A percentile compares a stretch with the other conserved stretches of the same genome.
Conservation (phyloP, 2,329 filamentous ascomycete genomes). For the Scedosporium dehoogii region DNA sequence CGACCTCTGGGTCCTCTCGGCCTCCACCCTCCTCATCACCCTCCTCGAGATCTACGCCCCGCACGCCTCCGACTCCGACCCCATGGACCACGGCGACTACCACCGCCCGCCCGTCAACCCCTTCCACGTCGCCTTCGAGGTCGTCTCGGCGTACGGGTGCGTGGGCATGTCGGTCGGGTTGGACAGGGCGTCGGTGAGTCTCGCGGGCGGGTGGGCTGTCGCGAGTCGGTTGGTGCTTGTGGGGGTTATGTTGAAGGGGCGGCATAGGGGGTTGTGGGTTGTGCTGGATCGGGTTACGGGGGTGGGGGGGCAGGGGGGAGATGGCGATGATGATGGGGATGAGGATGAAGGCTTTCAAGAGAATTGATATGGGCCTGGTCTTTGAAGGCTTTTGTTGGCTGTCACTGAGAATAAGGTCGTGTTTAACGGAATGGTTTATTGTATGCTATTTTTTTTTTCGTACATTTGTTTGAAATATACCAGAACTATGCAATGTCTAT, state of each 20-base stretch:
- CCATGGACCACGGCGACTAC: constrained; percentile 31
- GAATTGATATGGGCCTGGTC: too few species aligned
- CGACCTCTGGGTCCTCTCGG: constrained; percentile 56
- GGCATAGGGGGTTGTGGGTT: constrained; percentile 47
- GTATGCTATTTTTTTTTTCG: neutral
- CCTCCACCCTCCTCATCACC: constrained; percentile 49
- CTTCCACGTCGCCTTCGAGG: constrained; percentile 52
- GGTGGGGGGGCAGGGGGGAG: constrained; percentile 25
- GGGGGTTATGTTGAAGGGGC: constrained; percentile 45
- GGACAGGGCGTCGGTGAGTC: constrained; percentile 42
- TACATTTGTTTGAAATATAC: neutral
- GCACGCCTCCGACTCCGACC: neutral
- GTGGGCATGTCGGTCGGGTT: constrained; percentile 52
- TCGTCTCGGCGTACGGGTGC: constrained; percentile 48
- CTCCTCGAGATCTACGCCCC: constrained; percentile 40
- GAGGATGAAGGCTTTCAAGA: neutral
- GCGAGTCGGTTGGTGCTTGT: constrained; percentile 49
- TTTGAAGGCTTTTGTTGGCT: too few species aligned
- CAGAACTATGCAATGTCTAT: neutral
- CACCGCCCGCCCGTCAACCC: constrained; percentile 44
- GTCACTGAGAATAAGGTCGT: too few species aligned
- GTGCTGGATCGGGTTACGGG: constrained; percentile 43
- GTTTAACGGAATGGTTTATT: neutral
- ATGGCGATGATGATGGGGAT: constrained; percentile 20
- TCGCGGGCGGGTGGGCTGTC: constrained; percentile 42